Base-by-base conservation (phyloP, 2,329 filamentous ascomycete genomes). In the Pseudocercospora vitis region DNA sequence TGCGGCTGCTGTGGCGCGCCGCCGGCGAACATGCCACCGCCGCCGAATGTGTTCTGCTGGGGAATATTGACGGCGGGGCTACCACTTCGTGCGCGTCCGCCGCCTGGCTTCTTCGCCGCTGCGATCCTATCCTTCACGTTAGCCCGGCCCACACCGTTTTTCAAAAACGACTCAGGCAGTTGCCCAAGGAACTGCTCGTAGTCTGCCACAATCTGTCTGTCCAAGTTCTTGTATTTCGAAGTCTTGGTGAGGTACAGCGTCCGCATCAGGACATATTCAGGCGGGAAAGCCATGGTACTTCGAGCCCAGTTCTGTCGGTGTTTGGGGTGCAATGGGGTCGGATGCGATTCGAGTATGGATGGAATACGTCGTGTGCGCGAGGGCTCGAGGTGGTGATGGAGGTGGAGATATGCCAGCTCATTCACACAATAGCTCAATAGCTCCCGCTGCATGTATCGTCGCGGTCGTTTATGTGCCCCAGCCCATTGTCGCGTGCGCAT, bases 51-150 rank as follows among this genome's bases (percentile, higher is more conserved):
- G 16, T 48, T 48, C 29, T 21, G 31, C 21, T 33, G 46, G n/a
- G 21, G 23, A 9, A 31, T 14, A 14, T 12, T 19, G 23, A 61
- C 42, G 28, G 57, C 56, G 12, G 60, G 58, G 39, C 53, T 54
- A 16, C 45, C 52, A 19, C 60, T 53, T 14, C 55, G 55, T 31
- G 45, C 51, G 47, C 51, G 52, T 19, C 50, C 48, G 40, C 58
- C 50, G 48, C 14, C 42, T 29, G 53, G 48, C 39, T 55, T 60
- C 50, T 53, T 54, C 29, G 45, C 48, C 16, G 28, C 23, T 28
- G 58, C 58, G 33, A 60, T 60, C 48, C 58, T 59, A 35, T 47
- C n/a, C 18, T 26, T 39, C 8, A 47, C 23, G 48, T 60, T 33
- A 57, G 56, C 32, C 21, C 42, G 28, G 24, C 42, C 42, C 11